These are phyloP conservation scores for Protomyces arabidopsidicola DNA, from an alignment of 1,139 yeast genomes.

Conservation along the genomic window DNA sequence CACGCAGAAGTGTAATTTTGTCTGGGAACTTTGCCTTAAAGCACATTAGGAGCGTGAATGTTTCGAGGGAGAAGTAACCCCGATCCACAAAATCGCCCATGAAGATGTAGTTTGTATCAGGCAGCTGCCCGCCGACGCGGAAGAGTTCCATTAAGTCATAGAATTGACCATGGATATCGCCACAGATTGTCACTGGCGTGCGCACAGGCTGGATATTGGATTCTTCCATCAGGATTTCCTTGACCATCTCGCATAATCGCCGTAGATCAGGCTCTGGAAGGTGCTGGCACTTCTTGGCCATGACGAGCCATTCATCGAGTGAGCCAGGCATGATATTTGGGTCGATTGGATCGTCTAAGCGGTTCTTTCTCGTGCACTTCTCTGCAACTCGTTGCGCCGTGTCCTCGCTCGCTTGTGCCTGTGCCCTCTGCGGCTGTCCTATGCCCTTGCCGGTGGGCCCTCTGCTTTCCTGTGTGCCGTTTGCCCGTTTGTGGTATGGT, in stretches of 20 bases:
- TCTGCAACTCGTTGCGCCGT: too few species aligned
- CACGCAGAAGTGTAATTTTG: slow-evolving; percentile 81
- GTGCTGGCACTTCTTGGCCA: slow-evolving; percentile 22
- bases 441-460: too few species aligned
- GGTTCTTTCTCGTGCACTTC: too few species aligned
- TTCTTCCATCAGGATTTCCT: slow-evolving; percentile 85
- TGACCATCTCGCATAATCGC: slow-evolving; percentile 60
- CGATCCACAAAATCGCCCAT: slow-evolving; percentile 96
- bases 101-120: slow-evolving; percentile 73
- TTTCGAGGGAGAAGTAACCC: slow-evolving; percentile 89
- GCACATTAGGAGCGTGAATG: slow-evolving; percentile 86
- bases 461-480: too few species aligned
- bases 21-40: slow-evolving; percentile 77
- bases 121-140: slow-evolving; percentile 90
- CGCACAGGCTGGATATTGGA: slow-evolving; percentile 94
- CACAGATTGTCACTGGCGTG: slow-evolving; percentile 97
- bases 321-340: slow-evolving; percentile 3
- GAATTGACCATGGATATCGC: slow-evolving; percentile 97
- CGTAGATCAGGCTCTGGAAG: slow-evolving; percentile 27
- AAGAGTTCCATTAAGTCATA: slow-evolving; percentile 89
- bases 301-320: slow-evolving; percentile 14
- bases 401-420: too few species aligned
- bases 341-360: not conserved
- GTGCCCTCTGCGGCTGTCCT: too few species aligned
- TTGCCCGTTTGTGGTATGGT: too few species aligned